phyloP scores from a whole-genome alignment of 495 filamentous ascomycete genomes.

The Aspergillus wentii region DNA sequence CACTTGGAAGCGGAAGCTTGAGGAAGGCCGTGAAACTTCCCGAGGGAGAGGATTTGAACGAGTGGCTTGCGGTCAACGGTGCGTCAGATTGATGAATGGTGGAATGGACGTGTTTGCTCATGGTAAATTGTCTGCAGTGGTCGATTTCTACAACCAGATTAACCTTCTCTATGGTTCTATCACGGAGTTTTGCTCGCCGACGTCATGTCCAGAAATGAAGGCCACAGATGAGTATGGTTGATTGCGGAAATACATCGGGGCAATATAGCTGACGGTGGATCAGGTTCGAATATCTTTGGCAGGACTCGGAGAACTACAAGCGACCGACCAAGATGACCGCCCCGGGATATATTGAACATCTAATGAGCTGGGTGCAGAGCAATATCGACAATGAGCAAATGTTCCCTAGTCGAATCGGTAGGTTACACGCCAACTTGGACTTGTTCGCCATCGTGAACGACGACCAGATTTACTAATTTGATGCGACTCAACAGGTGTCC shows the following conservation, averaged over 20 bases:
- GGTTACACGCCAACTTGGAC: constrained; percentile 7
- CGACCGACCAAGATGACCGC: constrained; percentile 97
- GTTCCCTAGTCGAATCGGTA: constrained; percentile 88
- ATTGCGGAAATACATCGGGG: not conserved
- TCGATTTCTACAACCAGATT: constrained; percentile 99
- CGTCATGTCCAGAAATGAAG: constrained; percentile 98
- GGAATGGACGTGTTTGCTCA: too few relatives aligned
- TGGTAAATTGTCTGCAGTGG: constrained; percentile 55
- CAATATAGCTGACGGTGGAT: not conserved
- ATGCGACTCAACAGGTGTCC: constrained; percentile 66
- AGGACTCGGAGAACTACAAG: constrained; percentile 89
- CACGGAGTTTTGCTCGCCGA: constrained; percentile 97
- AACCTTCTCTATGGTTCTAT: constrained; percentile 98
- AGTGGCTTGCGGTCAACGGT: constrained; percentile 98
- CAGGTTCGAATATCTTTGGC: constrained; percentile 98
- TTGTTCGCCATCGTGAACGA: not conserved
- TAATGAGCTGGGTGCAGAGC: constrained; percentile 93
- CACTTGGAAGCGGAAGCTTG: constrained; percentile 88
- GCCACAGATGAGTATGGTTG: constrained; percentile 85
- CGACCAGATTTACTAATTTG: constrained; percentile 16
- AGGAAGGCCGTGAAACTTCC: constrained; percentile 94
- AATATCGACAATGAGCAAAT: constrained; percentile 95
- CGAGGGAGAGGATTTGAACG: constrained; percentile 93
- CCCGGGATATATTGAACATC: constrained; percentile 92
- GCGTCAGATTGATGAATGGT: too few relatives aligned